Evolutionary conservation across 805 yeast genomes (phyloP), one percentile per base, ranked within the genome.

Genomic region (Cephaloascus fragrans): DNA sequence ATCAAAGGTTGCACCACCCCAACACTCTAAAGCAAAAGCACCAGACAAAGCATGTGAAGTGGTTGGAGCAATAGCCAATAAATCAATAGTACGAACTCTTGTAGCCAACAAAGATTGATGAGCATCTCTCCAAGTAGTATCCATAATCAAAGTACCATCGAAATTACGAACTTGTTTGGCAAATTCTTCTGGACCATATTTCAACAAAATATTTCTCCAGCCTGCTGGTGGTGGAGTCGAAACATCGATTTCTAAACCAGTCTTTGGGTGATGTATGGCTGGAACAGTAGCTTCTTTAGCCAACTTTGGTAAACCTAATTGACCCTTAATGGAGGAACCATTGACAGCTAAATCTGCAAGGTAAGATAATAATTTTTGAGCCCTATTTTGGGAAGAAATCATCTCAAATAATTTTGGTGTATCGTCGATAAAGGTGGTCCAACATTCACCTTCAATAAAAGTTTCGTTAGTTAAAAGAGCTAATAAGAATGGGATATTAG

Each of bases 1-100:
- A 57, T 93, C 99, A 54, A 93, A 93, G 31, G 99, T 93, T 40
- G 99, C 99, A 66, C 99, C 99, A 67, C 99, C 99, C 99, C 99
- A 93, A 71, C 98, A 93, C 68, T 93, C 99, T 40, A 93, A 70
- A 16, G 99, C 93, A 61, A 88, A 93, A 3, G 95, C 95, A 46
- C 90, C 89, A 47, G 81, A 64, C 51, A 88, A 67, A 17, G 96
- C 97, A 55, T 83, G 81, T 3, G 96, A 85, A 26, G 99, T 93
- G 41, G 94, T 77, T 43, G 88, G 89, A 18, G 98, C 99, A 67
- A 93, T 86, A 50, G 88, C 83, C 38, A 82, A 68, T 55, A 93
- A 69, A 63, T 93, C 99, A 50, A 84, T 75, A 18, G 98, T 93
- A 67, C 99, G 80, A 31, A 93, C 94, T 66, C 98, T 83, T 33